These are phyloP conservation scores for Debaryomyces fabryi DNA, from an alignment of 1,139 yeast genomes.

Conservation along the genomic window DNA sequence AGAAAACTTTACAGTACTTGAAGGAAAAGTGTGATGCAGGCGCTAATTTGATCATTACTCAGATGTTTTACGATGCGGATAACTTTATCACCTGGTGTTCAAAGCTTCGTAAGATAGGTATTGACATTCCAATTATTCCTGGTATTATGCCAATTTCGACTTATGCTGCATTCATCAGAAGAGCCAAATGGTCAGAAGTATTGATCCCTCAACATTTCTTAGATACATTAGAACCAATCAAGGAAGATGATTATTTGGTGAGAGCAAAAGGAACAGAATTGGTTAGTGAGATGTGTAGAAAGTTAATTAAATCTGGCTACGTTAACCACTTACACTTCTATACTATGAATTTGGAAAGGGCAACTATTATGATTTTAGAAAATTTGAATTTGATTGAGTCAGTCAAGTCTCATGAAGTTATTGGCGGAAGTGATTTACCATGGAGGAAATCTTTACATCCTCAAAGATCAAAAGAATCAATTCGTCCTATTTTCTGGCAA, in stretches of 20 bases:
- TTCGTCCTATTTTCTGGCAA: constrained; percentile 96
- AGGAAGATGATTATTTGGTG: constrained; percentile 87
- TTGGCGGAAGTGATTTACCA: constrained; percentile 57
- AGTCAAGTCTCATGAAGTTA: constrained; percentile 42
- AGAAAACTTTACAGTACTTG: constrained; percentile 74
- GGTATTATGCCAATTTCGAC: constrained; percentile 99
- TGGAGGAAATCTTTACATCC: constrained; percentile 92
- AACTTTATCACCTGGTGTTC: constrained; percentile 82
- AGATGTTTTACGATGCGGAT: constrained; percentile 68
- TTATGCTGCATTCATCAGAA: constrained; percentile 85
- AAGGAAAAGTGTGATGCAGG: constrained; percentile 51
- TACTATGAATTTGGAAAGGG: constrained; percentile 93
- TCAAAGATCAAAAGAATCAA: constrained; percentile 76
- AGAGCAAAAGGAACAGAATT: constrained; percentile 85
- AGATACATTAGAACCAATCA: constrained; percentile 74
- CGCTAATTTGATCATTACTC: constrained; percentile 50
- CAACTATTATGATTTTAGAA: constrained; percentile 88
- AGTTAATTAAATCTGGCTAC: constrained; percentile 68
- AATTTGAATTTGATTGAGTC: constrained; percentile 59
- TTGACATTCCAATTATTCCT: constrained; percentile 86
- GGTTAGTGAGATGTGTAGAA: constrained; percentile 80
- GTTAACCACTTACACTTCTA: constrained; percentile 91
- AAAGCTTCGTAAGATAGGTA: constrained; percentile 70
- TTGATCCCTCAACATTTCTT: constrained; percentile 74
- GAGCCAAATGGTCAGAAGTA: constrained; percentile 94